These are phyloP conservation scores for Pyricularia pennisetigena DNA, from an alignment of 2,329 filamentous ascomycete species.

Conservation along the genomic window DNA sequence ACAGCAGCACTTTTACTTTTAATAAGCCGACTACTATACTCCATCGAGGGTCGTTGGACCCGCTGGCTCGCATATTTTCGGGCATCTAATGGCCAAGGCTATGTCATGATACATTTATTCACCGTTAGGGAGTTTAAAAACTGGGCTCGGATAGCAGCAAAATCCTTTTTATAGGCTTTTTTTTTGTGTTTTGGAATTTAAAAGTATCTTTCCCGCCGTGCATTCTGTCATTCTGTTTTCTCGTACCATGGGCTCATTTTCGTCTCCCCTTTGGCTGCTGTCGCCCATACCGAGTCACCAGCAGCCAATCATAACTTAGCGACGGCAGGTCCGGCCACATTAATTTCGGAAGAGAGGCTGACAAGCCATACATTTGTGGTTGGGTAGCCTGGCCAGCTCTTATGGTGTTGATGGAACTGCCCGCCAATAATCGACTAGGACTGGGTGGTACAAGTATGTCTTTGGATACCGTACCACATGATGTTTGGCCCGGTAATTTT, in stretches of 20 bases:
- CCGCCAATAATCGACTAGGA: no score
- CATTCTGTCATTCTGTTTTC: no score
- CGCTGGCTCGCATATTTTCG: background rate
- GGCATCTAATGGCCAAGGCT: background rate
- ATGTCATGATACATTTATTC: background rate
- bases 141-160: background rate
- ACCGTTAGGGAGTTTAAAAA: background rate
- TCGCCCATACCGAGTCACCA: no score
- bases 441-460: no score
- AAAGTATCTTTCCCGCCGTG: background rate
- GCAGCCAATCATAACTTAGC: no score
- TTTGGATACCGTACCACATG: background rate
- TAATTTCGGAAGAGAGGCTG: no score
- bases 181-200: background rate
- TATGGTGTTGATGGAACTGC: no score
- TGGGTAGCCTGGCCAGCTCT: no score
- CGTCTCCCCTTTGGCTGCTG: no score
- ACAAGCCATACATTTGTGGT: no score
- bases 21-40: slow-evolving; percentile 1
- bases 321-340: no score
- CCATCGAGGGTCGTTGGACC: background rate
- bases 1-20: slow-evolving; percentile 48
- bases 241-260: no score
- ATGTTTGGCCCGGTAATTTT: background rate
- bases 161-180: background rate